Evolutionary conservation across 2,329 filamentous ascomycete species (phyloP), one percentile per base, ranked within the genome.

Genomic region (Clathrospora elynae): DNA sequence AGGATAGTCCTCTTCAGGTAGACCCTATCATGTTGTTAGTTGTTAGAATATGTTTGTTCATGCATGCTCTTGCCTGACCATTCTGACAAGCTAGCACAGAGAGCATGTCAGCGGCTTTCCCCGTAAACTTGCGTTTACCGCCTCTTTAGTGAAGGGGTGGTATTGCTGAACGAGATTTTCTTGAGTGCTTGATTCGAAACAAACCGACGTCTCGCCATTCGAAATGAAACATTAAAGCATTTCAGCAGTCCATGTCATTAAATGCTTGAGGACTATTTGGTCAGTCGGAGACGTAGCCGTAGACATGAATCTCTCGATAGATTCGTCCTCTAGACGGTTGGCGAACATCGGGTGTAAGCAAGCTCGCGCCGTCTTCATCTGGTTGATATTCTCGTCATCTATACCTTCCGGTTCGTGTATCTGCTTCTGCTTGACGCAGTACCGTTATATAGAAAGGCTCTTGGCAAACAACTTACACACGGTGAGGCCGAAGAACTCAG

Each of bases 81-180:
- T 18, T 24, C 45, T 42, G 6, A 66, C 58, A 0, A 66, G 36
- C 1, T 59, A 59, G 55, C 58, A 64, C 8, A 56, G 55, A 1
- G 40, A 53, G 36, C 41, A 62, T 3, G 30, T 9, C 0, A 61
- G 43, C 7, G 26, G 12, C 3, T 46, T 57, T 3, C 42, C 53
- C 3, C 39, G 24, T 18, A 54, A 56, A 5, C 16, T 37, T 1
- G 52, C 41, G 19, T 53, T 16, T 1, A 18, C 14, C 17, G 40
- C 42, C 13, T 25, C 24, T 14, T 32, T 38, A 14, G 18, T 55
- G 12, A 59, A 63, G 2, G 53, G 52, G 2, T 43, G 46, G 9
- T 46, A 45, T 5, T 40, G 18, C 5, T 53, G 52, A 5, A 34
- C 42, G 9, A 63, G 41, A 4, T 49, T 30, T 0, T 42, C 42